Conservation (phyloP, 2,329 filamentous ascomycete species). For the Trichoderma harzianum region DNA sequence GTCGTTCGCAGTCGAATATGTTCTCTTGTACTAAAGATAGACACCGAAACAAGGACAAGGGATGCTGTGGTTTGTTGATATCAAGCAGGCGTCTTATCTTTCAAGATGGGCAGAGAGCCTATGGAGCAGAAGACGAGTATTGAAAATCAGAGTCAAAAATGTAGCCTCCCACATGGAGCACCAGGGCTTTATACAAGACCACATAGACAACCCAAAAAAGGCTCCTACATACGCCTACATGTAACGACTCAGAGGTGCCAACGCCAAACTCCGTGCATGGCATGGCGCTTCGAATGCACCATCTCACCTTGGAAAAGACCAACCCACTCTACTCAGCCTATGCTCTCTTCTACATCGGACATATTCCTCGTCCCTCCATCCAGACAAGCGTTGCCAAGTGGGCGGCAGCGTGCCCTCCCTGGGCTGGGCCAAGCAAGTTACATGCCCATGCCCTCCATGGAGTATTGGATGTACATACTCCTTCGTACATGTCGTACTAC, state of each 20-base stretch:
- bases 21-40: no score
- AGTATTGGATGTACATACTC: not conserved
- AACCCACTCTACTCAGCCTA: not conserved
- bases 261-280: not conserved
- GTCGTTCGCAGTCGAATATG: not conserved
- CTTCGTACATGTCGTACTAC: not conserved
- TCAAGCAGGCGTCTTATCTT: not conserved
- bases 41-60: not conserved
- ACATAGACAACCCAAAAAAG: not conserved
- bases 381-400: not conserved
- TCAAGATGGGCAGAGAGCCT: not conserved
- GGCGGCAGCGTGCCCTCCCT: slow-evolving; percentile 2
- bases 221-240: not conserved
- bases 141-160: not conserved
- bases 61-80: not conserved
- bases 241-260: not conserved
- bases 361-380: not conserved
- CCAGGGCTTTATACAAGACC: slow-evolving; percentile 11
- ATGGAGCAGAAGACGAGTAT: not conserved
- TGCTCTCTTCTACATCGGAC: slow-evolving; percentile 1
- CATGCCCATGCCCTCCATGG: slow-evolving; percentile 3
- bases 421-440: slow-evolving; percentile 2
- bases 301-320: not conserved
- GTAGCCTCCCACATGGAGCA: not conserved
- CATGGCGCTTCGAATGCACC: not conserved